Percentiles rank a stretch among this genome's conserved stretches.
These are phyloP conservation scores for Coriaria nepalensis DNA, from an alignment of 306 rosid species.

Conservation along the genomic window DNA sequence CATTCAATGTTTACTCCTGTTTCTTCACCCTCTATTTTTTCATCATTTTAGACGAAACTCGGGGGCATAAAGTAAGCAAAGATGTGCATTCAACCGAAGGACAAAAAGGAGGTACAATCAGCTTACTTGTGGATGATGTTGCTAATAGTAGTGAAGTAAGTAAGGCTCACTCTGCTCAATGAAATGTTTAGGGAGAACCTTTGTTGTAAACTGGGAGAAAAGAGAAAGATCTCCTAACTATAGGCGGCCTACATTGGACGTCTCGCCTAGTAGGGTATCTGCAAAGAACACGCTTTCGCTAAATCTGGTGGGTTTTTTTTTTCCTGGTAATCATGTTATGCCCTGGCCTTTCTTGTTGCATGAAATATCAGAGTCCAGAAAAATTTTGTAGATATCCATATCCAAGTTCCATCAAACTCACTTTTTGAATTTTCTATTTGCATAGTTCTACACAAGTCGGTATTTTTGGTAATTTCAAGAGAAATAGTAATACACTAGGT, in stretches of 20 bases:
- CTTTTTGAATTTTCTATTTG: too few relatives aligned
- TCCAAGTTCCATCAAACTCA: too few relatives aligned
- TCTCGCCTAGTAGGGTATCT: slow-evolving; percentile 40
- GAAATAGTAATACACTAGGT: too few relatives aligned
- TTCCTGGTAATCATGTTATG: neutral
- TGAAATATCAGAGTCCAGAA: too few relatives aligned
- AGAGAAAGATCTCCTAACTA: slow-evolving; percentile 55
- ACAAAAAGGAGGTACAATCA: slow-evolving; percentile 55
- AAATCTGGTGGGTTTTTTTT: slow-evolving; percentile 31
- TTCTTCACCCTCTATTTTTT: slow-evolving; percentile 1
- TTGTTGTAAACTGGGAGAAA: slow-evolving; percentile 63
- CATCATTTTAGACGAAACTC: slow-evolving; percentile 42
- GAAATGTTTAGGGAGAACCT: slow-evolving; percentile 52
- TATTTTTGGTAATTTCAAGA: too few relatives aligned
- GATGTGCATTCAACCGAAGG: slow-evolving; percentile 50
- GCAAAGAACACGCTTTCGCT: slow-evolving; percentile 34
- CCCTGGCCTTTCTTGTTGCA: slow-evolving; percentile 11
- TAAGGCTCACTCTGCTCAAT: slow-evolving; percentile 12
- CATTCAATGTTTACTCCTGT: neutral
- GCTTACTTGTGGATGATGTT: slow-evolving; percentile 15
- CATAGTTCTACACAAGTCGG: too few relatives aligned
- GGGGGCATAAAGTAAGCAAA: slow-evolving; percentile 46
- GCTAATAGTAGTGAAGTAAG: slow-evolving; percentile 11
- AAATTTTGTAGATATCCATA: too few relatives aligned
- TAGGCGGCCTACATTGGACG: slow-evolving; percentile 44